phyloP scores from a whole-genome alignment of 2,329 filamentous ascomycete genomes.

The Phaeophleospora eucalypticola region DNA sequence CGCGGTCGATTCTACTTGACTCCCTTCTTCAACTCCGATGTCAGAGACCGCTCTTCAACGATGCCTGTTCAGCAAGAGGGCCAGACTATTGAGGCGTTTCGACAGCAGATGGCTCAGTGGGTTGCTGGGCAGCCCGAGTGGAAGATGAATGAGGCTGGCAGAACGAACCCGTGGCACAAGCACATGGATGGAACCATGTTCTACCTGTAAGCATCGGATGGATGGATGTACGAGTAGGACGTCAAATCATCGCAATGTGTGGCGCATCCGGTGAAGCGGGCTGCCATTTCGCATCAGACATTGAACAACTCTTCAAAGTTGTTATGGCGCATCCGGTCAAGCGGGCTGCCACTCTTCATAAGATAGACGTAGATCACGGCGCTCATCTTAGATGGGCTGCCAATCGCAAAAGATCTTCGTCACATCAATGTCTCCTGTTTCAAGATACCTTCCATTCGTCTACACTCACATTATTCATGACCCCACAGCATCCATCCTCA shows the following conservation, averaged over 20 bases:
- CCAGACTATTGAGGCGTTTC: neutral
- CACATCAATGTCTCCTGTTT: neutral
- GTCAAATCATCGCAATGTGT: neutral
- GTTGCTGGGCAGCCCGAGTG: neutral
- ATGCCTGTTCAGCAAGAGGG: neutral
- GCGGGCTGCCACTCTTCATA: no score
- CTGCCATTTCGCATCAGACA: constrained; percentile 1
- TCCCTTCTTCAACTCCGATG: neutral
- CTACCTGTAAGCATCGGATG: neutral
- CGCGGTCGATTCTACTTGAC: constrained; percentile 4
- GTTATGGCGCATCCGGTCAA: no score
- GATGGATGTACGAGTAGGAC: neutral
- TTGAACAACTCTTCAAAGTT: no score
- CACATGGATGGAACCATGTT: neutral
- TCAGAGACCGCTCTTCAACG: neutral
- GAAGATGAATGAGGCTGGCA: no score
- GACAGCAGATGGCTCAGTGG: neutral
- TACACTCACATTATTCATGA: constrained; percentile 4
- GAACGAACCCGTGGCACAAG: neutral
- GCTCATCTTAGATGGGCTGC: no score
- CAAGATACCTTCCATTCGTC: neutral
- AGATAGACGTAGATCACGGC: no score
- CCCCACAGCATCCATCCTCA: constrained; percentile 9
- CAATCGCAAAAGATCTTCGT: neutral
- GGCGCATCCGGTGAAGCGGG: neutral